Base-by-base conservation (phyloP, 345 rosid species). In the Rhizophora apiculata region DNA sequence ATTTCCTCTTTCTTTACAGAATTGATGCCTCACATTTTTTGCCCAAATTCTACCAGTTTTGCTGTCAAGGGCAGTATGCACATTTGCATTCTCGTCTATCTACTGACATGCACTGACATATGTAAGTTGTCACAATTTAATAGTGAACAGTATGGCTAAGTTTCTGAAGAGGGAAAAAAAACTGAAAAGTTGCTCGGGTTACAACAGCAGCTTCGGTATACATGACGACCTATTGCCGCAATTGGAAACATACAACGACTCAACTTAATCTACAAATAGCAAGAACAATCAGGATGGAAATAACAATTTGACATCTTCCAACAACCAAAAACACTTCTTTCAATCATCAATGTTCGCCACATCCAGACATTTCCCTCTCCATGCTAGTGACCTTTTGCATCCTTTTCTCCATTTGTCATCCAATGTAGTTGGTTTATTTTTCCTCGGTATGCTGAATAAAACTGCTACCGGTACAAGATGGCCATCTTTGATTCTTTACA, bases 131-230 rank as follows among this genome's bases (percentile, higher is more conserved):
- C 24, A 24, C 24, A 24, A 24, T 24, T 24, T 24, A 24, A 24
- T 24, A 24, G 24, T 24, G 24, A 24, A 24, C 9, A 34, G 8
- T 34, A 34, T 34, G 37, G 37, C 37, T 34, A 34, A 34, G 9
- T 8, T 8, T 34, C 10, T 34, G 8, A 34, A 34, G 2, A 8
- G 37, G 6, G 2, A 34, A 13, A 3, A 43, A 43, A 43, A 43
- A 3, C 1, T 7, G 5, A 43, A 11, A 15, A 43, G 49, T 13
- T 3, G 18, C 18, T 43, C 18, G 18, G 32, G 52, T 52, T 61
- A 69, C 72, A 69, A 49, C n/a, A 8, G 5, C 2, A 36, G 53
- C 55, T 52, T 20, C 62, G 26, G 9, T 37, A 62, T 62, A 36
- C 11, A 52, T 46, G 15, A 70, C 24, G 24, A 24, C 56, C 18